Percentiles rank a stretch among this genome's conserved stretches.
Conservation (phyloP, 768 basidiomycete species). For the Leucogyrophana mollusca region DNA sequence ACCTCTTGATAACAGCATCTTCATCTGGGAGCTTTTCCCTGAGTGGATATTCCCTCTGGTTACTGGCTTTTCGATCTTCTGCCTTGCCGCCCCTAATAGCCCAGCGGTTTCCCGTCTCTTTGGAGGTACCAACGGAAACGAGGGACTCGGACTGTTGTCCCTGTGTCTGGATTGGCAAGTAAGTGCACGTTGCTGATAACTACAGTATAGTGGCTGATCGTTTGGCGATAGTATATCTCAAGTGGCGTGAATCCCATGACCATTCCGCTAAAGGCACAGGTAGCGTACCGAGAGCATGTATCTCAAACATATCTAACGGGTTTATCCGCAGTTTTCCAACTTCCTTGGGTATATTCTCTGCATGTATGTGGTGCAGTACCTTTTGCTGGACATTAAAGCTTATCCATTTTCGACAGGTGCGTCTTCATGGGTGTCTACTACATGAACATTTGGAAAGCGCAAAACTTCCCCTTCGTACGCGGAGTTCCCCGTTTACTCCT, state of each 20-base stretch:
- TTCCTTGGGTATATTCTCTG: constrained; percentile 48
- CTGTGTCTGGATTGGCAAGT: constrained; percentile 61
- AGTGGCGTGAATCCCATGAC: constrained; percentile 41
- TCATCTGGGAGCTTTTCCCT: constrained; percentile 22
- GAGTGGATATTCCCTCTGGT: constrained; percentile 30
- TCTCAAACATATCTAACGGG: not conserved
- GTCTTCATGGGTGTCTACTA: constrained; percentile 27
- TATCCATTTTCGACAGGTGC: constrained; percentile 9
- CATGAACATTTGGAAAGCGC: constrained; percentile 50
- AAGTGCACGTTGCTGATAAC: constrained; percentile 17
- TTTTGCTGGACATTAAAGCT: not conserved
- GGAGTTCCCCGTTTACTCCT: constrained; percentile 8
- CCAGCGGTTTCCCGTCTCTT: constrained; percentile 59
- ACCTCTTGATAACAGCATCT: constrained; percentile 23
- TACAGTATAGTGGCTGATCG: not conserved
- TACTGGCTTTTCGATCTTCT: constrained; percentile 62
- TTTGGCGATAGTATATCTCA: constrained; percentile 20
- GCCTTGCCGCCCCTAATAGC: constrained; percentile 50
- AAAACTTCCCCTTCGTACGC: constrained; percentile 52
- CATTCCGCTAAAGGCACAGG: constrained; percentile 49
- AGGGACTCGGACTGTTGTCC: constrained; percentile 53
- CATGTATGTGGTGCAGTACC: constrained; percentile 34
- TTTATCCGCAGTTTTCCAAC: constrained; percentile 35
- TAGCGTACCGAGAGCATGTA: constrained; percentile 3
- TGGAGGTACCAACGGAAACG: constrained; percentile 60